phyloP scores from a whole-genome alignment of 75 land plant genomes.

The Cryptomeria japonica region DNA sequence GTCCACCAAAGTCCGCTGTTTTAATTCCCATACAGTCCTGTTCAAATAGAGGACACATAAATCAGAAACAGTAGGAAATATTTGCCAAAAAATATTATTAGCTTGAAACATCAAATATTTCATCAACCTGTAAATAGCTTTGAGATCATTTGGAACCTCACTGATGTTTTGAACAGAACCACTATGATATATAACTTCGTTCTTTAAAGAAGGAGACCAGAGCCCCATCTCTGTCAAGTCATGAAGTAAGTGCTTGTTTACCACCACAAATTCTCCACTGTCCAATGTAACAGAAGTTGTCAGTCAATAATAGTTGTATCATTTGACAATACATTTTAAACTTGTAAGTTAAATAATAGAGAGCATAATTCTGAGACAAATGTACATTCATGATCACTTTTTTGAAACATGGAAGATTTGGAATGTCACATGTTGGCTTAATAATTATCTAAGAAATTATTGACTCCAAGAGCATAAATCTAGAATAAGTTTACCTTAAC shows the following conservation, averaged over 20 bases:
- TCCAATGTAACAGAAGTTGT: not conserved
- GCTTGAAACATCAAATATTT: not conserved
- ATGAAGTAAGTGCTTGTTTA: conserved; percentile 95
- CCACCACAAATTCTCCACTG: conserved; percentile 99
- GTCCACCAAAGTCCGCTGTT: conserved; percentile 85
- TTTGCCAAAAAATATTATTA: not conserved
- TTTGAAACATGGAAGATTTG: not conserved
- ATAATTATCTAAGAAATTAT: not conserved
- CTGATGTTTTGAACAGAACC: conserved; percentile 83
- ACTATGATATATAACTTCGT: conserved; percentile 73
- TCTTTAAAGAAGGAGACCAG: conserved; percentile 85
- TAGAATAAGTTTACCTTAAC: conserved; percentile 57
- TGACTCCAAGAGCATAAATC: conserved; percentile 5
- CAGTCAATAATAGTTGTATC: not conserved
- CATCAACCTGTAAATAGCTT: conserved; percentile 70
- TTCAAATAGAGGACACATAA: not conserved
- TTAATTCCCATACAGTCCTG: conserved; percentile 99
- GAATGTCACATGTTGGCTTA: not conserved
- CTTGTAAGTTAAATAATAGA: not conserved
- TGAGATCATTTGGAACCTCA: conserved; percentile 72
- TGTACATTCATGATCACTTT: not conserved
- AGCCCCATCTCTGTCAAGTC: conserved; percentile 96
- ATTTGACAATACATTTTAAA: not conserved
- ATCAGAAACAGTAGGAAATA: not conserved
- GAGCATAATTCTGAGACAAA: not conserved